phyloP scores from a whole-genome alignment of 228 moss, liverwort and hornwort species.

The Sphagnum magellanicum region DNA sequence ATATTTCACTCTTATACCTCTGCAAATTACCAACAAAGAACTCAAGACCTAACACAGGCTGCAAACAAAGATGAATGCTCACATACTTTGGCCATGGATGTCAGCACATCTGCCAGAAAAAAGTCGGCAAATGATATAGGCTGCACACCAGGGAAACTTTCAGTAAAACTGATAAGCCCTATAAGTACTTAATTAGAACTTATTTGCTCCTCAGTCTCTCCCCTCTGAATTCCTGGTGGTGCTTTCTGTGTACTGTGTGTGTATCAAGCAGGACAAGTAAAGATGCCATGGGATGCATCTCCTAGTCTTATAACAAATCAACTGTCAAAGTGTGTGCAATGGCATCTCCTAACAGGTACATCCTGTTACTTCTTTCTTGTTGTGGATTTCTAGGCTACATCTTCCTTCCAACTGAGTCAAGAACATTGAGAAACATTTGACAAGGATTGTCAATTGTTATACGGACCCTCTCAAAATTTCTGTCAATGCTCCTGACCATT shows the following conservation, averaged over 20 bases:
- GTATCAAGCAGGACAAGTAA: neutral
- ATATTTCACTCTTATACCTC: conserved; percentile 13
- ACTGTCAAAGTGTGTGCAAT: neutral
- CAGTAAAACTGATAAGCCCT: neutral
- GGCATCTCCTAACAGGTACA: too few species aligned
- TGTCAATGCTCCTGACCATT: too few species aligned
- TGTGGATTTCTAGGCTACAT: too few species aligned
- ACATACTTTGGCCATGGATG: conserved; percentile 97
- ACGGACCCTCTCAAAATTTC: too few species aligned
- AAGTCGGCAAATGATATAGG: conserved; percentile 91
- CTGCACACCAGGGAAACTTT: conserved; percentile 31
- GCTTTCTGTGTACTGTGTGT: too few species aligned
- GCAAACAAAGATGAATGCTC: conserved; percentile 27
- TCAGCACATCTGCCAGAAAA: conserved; percentile 96
- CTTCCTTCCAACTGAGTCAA: too few species aligned
- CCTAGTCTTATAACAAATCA: neutral
- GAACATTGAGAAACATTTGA: too few species aligned
- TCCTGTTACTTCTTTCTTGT: too few species aligned
- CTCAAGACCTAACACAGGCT: conserved; percentile 28
- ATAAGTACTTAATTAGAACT: neutral
- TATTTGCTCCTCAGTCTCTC: neutral
- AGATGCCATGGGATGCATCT: neutral
- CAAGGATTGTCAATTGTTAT: too few species aligned
- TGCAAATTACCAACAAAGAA: conserved; percentile 28
- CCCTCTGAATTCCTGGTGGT: too few species aligned